Evolutionary conservation across 2,329 filamentous ascomycete genomes (phyloP).

Genomic region (Verticillium nubilum): DNA sequence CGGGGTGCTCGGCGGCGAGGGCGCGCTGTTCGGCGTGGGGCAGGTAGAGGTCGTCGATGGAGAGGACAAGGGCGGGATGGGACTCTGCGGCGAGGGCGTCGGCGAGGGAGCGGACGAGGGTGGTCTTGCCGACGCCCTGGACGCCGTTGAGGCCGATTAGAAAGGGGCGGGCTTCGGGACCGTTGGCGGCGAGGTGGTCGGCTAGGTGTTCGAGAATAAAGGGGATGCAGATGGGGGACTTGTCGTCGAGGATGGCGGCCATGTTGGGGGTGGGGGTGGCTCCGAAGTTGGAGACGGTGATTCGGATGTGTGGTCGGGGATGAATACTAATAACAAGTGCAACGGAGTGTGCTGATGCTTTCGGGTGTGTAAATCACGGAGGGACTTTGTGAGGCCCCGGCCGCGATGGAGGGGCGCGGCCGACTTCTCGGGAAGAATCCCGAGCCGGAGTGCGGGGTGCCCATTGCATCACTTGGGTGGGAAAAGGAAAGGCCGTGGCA

Average conservation of each 20-base stretch:
- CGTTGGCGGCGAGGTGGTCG: slow-evolving; percentile 32
- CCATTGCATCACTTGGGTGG: neutral
- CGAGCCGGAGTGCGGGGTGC: neutral
- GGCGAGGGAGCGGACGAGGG: slow-evolving; percentile 66
- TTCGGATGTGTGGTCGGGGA: too few species aligned
- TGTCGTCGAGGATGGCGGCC: slow-evolving; percentile 62
- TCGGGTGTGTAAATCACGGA: too few species aligned
- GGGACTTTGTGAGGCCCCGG: too few species aligned
- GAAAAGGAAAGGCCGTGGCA: neutral
- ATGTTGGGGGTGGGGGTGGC: slow-evolving; percentile 15
- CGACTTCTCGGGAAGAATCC: neutral
- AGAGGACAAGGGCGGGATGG: slow-evolving; percentile 65
- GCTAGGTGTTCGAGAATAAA: slow-evolving; percentile 63
- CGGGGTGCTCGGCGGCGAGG: slow-evolving; percentile 58
- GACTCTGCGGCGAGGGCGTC: slow-evolving; percentile 51
- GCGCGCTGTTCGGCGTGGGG: slow-evolving; percentile 61
- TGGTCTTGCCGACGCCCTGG: slow-evolving; percentile 90
- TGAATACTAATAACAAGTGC: too few species aligned
- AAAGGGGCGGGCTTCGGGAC: slow-evolving; percentile 54
- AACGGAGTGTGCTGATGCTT: too few species aligned
- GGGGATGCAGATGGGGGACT: slow-evolving; percentile 69
- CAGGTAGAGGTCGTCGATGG: slow-evolving; percentile 88
- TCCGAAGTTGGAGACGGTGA: neutral
- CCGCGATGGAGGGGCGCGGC: too few species aligned
- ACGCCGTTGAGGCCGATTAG: slow-evolving; percentile 87